Evolutionary conservation across 257 asterid species (phyloP).

Genomic region (Solanum chilense): DNA sequence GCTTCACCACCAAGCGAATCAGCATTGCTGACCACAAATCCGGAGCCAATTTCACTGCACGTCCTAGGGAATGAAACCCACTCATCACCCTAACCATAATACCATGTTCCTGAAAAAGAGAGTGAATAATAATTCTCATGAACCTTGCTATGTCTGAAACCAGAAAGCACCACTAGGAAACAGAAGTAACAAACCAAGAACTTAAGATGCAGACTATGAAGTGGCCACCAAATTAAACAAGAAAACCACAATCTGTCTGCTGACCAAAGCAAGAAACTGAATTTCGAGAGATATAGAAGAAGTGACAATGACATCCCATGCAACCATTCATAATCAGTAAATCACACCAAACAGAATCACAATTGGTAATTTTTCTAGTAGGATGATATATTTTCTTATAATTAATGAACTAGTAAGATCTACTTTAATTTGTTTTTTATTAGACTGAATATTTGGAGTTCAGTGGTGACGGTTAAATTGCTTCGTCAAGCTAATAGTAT

Average conservation of each 20-base stretch:
- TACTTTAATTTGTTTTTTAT: not conserved
- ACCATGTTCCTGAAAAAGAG: slow-evolving; percentile 34
- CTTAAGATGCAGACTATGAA: not conserved
- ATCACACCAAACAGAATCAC: not conserved
- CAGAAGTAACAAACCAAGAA: not conserved
- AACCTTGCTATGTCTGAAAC: not conserved
- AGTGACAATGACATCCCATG: not conserved
- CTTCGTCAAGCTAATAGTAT: not conserved
- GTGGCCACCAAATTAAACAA: not conserved
- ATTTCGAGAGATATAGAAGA: not conserved
- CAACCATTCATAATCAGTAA: not conserved
- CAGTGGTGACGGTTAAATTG: not conserved
- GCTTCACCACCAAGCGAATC: slow-evolving; percentile 46
- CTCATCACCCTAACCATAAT: slow-evolving; percentile 42
- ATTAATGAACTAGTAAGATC: not conserved
- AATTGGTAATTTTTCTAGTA: not conserved
- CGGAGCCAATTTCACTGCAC: slow-evolving; percentile 65
- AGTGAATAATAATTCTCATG: not conserved
- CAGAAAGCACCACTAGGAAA: not conserved
- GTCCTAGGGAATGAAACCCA: slow-evolving; percentile 46
- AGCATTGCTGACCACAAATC: slow-evolving; percentile 73
- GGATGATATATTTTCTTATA: not conserved
- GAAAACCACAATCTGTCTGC: not conserved
- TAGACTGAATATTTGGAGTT: not conserved
- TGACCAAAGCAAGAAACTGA: not conserved